Evolutionary conservation across 805 yeast genomes (phyloP).

Genomic region (Yarrowia osloensis): DNA sequence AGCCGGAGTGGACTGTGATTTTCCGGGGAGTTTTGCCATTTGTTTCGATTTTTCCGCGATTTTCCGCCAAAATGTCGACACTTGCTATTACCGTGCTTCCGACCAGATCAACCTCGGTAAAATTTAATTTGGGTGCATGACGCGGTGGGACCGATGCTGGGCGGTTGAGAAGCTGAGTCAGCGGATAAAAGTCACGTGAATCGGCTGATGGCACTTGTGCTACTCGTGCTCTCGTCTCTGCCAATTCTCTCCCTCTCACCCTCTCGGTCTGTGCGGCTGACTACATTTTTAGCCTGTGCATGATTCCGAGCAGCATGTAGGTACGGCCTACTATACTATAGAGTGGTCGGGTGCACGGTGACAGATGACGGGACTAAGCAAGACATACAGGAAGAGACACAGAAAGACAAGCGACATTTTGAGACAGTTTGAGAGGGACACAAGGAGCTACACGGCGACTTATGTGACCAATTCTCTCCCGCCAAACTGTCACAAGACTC

Average conservation of each 20-base stretch:
- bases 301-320: background rate
- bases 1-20: background rate
- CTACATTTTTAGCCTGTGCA: background rate
- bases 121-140: background rate
- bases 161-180: no score
- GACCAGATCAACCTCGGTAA: constrained; percentile 9
- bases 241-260: no score
- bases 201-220: no score
- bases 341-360: background rate
- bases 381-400: background rate
- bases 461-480: no score
- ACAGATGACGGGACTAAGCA: background rate
- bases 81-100: background rate
- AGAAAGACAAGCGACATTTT: background rate
- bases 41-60: background rate
- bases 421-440: background rate
- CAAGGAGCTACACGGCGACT: no score
- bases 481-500: background rate
- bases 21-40: background rate
- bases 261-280: background rate
- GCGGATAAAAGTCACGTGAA: no score
- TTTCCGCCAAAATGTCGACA: background rate
- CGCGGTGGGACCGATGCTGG: no score
- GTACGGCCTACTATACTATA: background rate
- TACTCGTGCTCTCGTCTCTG: no score